Evolutionary conservation across 495 filamentous ascomycete species (phyloP).

Genomic region (Aspergillus steynii): DNA sequence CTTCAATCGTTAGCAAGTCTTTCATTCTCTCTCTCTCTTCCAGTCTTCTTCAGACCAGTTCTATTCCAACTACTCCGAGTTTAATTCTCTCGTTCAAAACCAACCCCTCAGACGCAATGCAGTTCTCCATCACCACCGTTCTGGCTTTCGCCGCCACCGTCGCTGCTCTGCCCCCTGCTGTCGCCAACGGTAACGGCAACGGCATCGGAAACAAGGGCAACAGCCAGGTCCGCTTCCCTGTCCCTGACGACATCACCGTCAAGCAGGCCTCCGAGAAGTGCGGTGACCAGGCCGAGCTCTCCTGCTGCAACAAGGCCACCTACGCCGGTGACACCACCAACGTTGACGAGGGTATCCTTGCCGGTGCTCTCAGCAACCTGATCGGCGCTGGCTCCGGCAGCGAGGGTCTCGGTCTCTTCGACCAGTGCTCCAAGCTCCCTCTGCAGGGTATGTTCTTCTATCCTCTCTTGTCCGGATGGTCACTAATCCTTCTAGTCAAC

Average conservation of each 20-base stretch:
- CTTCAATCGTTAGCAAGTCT: slow-evolving; percentile 15
- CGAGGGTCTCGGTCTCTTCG: slow-evolving; percentile 37
- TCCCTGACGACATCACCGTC: slow-evolving; percentile 43
- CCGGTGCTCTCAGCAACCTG: slow-evolving; percentile 32
- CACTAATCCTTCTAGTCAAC: slow-evolving; percentile 12
- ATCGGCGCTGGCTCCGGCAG: slow-evolving; percentile 33
- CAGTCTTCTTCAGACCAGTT: slow-evolving; percentile 28
- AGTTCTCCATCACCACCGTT: slow-evolving; percentile 33
- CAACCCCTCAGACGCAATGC: slow-evolving; percentile 43
- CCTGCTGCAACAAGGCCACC: slow-evolving; percentile 50
- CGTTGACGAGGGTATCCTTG: slow-evolving; percentile 30
- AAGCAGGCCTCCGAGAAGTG: slow-evolving; percentile 52
- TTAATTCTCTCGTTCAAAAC: slow-evolving; percentile 31
- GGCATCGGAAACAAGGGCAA: slow-evolving; percentile 32
- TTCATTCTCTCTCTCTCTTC: slow-evolving; percentile 31
- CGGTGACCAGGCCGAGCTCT: slow-evolving; percentile 46
- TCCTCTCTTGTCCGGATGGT: neutral
- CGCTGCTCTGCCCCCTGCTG: slow-evolving; percentile 26
- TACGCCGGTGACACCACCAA: slow-evolving; percentile 44
- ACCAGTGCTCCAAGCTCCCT: slow-evolving; percentile 40
- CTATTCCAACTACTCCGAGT: slow-evolving; percentile 25
- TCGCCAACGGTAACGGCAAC: slow-evolving; percentile 17
- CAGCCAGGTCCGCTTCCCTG: slow-evolving; percentile 33
- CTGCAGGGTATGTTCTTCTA: slow-evolving; percentile 19
- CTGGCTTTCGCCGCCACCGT: slow-evolving; percentile 33